Conservation (phyloP, 2,329 filamentous ascomycete genomes). For the Colletotrichum australisinense region DNA sequence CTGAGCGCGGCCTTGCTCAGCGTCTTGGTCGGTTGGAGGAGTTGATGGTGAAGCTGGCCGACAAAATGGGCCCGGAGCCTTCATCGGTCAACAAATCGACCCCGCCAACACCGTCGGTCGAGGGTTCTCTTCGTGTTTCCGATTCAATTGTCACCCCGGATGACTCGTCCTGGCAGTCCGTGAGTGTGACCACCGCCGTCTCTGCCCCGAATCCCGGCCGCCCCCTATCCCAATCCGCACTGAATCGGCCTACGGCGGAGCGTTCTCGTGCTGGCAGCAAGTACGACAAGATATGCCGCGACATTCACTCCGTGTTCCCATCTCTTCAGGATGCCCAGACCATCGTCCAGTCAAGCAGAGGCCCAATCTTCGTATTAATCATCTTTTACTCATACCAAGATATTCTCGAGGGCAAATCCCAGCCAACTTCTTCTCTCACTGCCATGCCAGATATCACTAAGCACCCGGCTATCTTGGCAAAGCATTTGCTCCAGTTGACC, state of each 20-base stretch:
- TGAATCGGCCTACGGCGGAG: background rate
- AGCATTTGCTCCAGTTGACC: conserved; percentile 57
- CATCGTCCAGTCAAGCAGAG: conserved; percentile 36
- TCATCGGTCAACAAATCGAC: background rate
- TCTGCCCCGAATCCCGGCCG: background rate
- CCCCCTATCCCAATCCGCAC: background rate
- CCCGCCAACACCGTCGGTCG: conserved; percentile 41
- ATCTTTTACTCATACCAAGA: conserved; percentile 43
- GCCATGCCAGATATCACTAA: conserved; percentile 46
- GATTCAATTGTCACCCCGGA: conserved; percentile 42
- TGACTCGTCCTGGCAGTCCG: conserved; percentile 26
- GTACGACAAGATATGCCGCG: conserved; percentile 30
- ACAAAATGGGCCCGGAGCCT: conserved; percentile 12
- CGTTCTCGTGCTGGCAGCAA: conserved; percentile 16
- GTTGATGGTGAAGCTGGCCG: conserved; percentile 57
- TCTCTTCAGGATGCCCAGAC: conserved; percentile 4
- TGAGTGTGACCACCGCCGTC: conserved; percentile 35
- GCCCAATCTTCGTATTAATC: conserved; percentile 41
- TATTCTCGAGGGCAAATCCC: conserved; percentile 47
- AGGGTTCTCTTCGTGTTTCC: conserved; percentile 50
- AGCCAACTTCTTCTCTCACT: conserved; percentile 39
- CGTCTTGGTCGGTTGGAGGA: conserved; percentile 58
- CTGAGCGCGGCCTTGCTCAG: conserved; percentile 54
- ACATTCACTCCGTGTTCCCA: conserved; percentile 16
- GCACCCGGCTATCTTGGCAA: conserved; percentile 61